Evolutionary conservation across 805 yeast genomes (phyloP).

Genomic region (Pichia manshurica): DNA sequence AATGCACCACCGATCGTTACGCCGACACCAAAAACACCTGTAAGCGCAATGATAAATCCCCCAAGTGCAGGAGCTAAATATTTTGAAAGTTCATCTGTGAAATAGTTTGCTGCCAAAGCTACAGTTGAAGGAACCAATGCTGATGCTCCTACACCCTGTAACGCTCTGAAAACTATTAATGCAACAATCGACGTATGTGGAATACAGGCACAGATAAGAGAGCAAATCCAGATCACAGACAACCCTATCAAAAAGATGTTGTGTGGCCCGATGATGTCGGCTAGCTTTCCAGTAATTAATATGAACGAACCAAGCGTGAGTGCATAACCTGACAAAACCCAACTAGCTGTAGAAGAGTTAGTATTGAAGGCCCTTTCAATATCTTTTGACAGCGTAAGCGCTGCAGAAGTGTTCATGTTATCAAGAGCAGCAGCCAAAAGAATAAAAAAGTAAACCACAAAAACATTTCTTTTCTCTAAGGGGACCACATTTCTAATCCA

Average conservation of each 20-base stretch:
- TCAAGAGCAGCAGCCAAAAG: conserved; percentile 19
- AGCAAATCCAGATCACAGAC: conserved; percentile 17
- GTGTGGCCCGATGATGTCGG: conserved; percentile 38
- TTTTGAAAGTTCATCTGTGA: conserved; percentile 14
- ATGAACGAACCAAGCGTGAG: conserved; percentile 41
- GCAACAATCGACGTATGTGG: conserved; percentile 28
- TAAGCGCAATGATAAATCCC: conserved; percentile 19
- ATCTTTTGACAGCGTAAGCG: conserved; percentile 19
- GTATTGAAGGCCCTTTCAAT: conserved; percentile 35
- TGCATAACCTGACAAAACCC: conserved; percentile 42
- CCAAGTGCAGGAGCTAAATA: conserved; percentile 15
- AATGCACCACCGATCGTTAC: conserved; percentile 42
- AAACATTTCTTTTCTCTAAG: conserved; percentile 15
- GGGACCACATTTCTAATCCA: conserved; percentile 16
- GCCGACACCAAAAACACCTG: conserved; percentile 35
- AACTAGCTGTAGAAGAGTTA: conserved; percentile 31
- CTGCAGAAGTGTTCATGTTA: conserved; percentile 25
- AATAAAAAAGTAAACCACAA: conserved; percentile 14
- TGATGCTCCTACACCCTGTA: conserved; percentile 42
- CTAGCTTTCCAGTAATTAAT: conserved; percentile 36
- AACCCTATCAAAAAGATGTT: conserved; percentile 25
- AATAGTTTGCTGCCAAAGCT: conserved; percentile 23
- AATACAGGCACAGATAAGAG: conserved; percentile 34
- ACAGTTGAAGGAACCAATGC: conserved; percentile 32
- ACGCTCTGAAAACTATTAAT: conserved; percentile 38